These are phyloP conservation scores for Heliamphora exappendiculata DNA, from an alignment of 148 eudicot genomes.

Conservation along the genomic window DNA sequence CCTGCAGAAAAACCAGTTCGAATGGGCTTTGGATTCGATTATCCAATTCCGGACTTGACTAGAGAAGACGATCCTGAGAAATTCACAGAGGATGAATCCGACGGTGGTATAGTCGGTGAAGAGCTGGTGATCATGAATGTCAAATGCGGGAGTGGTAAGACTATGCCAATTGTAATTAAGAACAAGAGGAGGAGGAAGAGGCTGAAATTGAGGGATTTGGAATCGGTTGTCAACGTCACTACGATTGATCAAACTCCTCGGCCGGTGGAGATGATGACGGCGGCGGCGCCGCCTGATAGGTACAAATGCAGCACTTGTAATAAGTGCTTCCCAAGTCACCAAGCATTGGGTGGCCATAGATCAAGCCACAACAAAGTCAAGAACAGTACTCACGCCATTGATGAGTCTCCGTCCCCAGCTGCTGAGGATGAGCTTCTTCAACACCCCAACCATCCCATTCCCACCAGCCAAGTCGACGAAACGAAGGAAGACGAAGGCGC, in stretches of 20 bases:
- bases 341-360: conserved; percentile 53
- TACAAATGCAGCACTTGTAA: conserved; percentile 42
- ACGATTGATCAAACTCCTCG: not conserved
- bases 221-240: not conserved
- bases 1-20: no score
- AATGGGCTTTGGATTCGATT: no score
- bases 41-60: no score
- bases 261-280: not conserved
- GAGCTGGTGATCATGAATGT: not conserved
- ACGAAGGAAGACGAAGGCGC: conserved; percentile 9
- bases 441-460: not conserved
- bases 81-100: not conserved
- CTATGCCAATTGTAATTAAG: not conserved
- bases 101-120: not conserved
- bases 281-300: not conserved
- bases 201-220: conserved; percentile 24
- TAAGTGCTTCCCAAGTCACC: conserved; percentile 34
- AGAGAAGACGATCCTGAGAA: not conserved
- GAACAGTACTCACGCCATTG: not conserved
- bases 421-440: not conserved
- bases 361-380: conserved; percentile 37
- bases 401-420: not conserved
- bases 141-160: not conserved
- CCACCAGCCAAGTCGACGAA: not conserved
- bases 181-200: conserved; percentile 19